phyloP scores from a whole-genome alignment of 2,329 filamentous ascomycete species.

The Claviceps capensis region DNA sequence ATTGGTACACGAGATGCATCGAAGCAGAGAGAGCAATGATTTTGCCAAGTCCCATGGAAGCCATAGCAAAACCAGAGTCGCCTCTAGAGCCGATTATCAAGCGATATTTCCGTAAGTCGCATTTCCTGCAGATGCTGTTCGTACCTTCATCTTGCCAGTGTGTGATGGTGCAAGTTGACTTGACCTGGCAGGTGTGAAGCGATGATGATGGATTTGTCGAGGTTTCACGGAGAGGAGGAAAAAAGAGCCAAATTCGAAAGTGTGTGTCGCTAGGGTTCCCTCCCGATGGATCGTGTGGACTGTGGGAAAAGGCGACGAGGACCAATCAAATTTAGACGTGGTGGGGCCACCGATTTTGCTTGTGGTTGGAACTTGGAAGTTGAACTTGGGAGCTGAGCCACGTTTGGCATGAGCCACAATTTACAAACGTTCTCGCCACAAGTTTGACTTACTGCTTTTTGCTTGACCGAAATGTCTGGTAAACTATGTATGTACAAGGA shows the following conservation, averaged over 20 bases:
- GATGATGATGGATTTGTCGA: conserved; percentile 14
- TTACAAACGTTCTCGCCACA: conserved; percentile 2
- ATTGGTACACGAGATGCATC: background rate
- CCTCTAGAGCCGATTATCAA: background rate
- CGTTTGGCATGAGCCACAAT: conserved; percentile 1
- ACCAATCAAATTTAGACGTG: conserved; percentile 19
- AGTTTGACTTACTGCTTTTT: background rate
- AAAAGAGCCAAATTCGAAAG: conserved; percentile 24
- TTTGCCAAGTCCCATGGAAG: background rate
- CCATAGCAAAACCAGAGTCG: no score
- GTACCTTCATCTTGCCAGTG: conserved; percentile 36
- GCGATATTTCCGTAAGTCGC: background rate
- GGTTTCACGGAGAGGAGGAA: conserved; percentile 20
- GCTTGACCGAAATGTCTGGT: no score
- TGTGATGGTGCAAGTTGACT: conserved; percentile 31
- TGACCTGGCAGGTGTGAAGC: conserved; percentile 26
- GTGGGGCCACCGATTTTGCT: background rate
- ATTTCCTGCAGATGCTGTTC: conserved; percentile 6
- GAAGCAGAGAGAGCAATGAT: background rate
- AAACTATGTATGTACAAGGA: no score
- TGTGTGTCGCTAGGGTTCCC: conserved; percentile 30
- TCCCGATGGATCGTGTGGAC: conserved; percentile 6
- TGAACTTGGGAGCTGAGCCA: background rate
- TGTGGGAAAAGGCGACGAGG: background rate
- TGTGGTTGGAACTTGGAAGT: background rate